Evolutionary conservation across 106 monocot species (phyloP), one percentile per base, ranked within the genome.

Genomic region (Allium sativum): DNA sequence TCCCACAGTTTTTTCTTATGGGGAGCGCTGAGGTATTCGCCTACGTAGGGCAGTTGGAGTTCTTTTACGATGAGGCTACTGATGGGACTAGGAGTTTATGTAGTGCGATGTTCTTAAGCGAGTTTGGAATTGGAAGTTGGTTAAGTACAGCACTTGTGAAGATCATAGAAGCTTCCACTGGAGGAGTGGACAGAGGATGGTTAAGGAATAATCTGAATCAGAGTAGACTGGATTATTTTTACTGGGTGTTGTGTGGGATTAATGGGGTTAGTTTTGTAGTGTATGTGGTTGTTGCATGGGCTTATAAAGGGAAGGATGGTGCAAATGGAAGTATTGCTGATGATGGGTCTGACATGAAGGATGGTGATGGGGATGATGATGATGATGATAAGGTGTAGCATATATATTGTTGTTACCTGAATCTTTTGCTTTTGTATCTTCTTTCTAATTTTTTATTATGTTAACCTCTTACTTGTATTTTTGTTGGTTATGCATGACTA

Each of bases 1-100:
- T 86, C 13, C 85, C 85, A 9, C 85, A 86, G 69, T 86, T 56
- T 68, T 69, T 81, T 59, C 70, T 81, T 11, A 50, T 81, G 21
- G 86, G 81, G 0, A 45, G 52, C 16, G 61, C 65, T 0, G 78
- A 86, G 44, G 86, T 68, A 16, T 76, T 86, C 44, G 44, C 69
- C 1, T 86, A 81, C 21, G 76, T 78, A 0, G 86, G 81, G 0
- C 78, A 81, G 72, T 42, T 86, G 56, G 81, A 81, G 56, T 86
- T 86, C 52, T 86, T 86, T 62, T 72, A 71, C 59, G 69, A 66
- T 15, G 75, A 76, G 63, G 72, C 78, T 2, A 69, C 86, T 1
- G 76, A 70, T 10, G 65, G 78, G 58, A 81, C 75, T 47, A 74
- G 73, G 72, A 69, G 68, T 16, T 17, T 78, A 0, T 68, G 68